These are phyloP conservation scores for Penicillium sp. DNA, from an alignment of 2,329 filamentous ascomycete genomes.

Conservation along the genomic window DNA sequence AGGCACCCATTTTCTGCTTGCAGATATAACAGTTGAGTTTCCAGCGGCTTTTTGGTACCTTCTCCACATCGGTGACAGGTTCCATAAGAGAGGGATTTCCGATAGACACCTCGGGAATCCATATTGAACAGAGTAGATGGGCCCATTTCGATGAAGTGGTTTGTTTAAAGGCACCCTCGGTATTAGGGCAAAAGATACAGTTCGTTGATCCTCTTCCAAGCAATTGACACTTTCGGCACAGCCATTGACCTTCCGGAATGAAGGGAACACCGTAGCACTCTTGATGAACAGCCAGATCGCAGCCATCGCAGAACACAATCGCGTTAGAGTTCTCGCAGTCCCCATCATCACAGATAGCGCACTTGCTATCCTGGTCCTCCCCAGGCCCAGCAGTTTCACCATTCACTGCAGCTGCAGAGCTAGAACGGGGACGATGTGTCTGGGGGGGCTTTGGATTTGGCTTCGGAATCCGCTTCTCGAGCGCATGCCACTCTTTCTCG, in stretches of 20 bases:
- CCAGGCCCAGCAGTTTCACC: slow-evolving; percentile 79
- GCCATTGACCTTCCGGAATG: slow-evolving; percentile 97
- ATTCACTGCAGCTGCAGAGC: slow-evolving; percentile 92
- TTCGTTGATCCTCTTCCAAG: slow-evolving; percentile 91
- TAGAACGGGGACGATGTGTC: slow-evolving; percentile 88
- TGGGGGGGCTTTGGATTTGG: slow-evolving; percentile 95
- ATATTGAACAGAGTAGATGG: slow-evolving; percentile 93
- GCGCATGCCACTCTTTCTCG: slow-evolving; percentile 95
- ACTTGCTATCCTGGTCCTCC: slow-evolving; percentile 96
- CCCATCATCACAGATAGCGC: slow-evolving; percentile 97
- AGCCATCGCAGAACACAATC: slow-evolving; percentile 98
- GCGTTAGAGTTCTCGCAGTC: slow-evolving; percentile 99
- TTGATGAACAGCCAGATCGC: slow-evolving; percentile 95
- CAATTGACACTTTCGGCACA: slow-evolving; percentile 94
- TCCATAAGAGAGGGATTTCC: slow-evolving; percentile 98
- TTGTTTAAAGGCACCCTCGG: slow-evolving; percentile 97
- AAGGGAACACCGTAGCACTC: slow-evolving; percentile 99
- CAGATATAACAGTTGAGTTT: slow-evolving; percentile 95
- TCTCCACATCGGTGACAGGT: slow-evolving; percentile 96
- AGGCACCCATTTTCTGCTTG: slow-evolving; percentile 95
- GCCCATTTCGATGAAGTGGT: slow-evolving; percentile 97
- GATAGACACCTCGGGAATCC: slow-evolving; percentile 96
- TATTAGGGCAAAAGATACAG: slow-evolving; percentile 98
- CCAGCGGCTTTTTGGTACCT: slow-evolving; percentile 94
- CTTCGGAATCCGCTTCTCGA: slow-evolving; percentile 96